phyloP scores from a whole-genome alignment of 139 green algal species.

The Chlorella sorokiniana region DNA sequence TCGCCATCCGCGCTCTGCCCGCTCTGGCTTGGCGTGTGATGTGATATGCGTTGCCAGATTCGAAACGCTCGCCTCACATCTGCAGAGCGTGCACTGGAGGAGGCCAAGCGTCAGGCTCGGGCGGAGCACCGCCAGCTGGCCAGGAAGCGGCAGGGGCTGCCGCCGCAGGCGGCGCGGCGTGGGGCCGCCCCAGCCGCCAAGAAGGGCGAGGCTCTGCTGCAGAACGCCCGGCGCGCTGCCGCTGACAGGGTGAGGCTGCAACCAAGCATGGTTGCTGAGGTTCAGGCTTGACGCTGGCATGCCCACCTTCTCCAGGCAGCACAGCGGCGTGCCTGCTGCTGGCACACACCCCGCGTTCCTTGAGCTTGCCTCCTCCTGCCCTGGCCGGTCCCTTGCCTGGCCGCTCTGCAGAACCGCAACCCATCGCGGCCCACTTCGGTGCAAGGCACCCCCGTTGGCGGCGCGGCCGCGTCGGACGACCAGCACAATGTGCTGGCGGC shows the following conservation, averaged over 20 bases:
- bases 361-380: too few species aligned
- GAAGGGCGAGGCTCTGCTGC: conserved; percentile 4
- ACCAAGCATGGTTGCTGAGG: too few species aligned
- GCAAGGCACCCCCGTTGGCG: background rate
- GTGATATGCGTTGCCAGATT: background rate
- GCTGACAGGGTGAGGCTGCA: background rate
- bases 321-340: background rate
- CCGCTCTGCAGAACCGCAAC: background rate
- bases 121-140: conserved; percentile 15
- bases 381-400: too few species aligned
- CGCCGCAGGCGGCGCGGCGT: background rate
- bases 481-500: background rate
- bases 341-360: too few species aligned
- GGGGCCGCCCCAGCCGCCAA: background rate
- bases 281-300: too few species aligned
- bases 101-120: background rate
- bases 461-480: background rate
- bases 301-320: background rate
- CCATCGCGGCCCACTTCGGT: background rate
- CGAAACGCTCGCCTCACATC: background rate
- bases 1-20: background rate
- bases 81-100: conserved; percentile 10
- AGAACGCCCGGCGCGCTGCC: conserved; percentile 6
- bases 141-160: conserved; percentile 16
- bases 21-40: background rate